Percentiles rank a stretch among this genome's conserved stretches.
Evolutionary conservation across 352 stramenopile species (phyloP).

Genomic region (Blastocystis sp.): DNA sequence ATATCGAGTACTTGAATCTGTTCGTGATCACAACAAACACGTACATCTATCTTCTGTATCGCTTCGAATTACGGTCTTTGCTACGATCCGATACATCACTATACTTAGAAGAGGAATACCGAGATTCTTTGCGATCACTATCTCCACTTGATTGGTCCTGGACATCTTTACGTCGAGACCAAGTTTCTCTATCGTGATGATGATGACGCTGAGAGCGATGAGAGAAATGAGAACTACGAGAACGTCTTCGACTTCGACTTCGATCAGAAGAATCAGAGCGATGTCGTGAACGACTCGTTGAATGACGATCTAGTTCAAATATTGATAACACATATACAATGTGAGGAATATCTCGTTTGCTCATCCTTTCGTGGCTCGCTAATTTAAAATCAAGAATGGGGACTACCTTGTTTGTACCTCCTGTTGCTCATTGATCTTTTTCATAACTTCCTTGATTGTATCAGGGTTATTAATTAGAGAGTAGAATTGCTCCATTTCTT

Average conservation of each 20-base stretch:
- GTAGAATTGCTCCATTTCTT: neutral
- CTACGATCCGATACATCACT: neutral
- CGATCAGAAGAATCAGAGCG: neutral
- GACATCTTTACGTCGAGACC: neutral
- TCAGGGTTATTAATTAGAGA: constrained; percentile 16
- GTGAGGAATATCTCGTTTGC: neutral
- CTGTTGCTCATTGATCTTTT: neutral
- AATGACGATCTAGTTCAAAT: neutral
- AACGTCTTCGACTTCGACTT: neutral
- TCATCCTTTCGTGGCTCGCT: neutral
- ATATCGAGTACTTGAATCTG: too few species aligned
- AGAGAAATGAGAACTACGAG: neutral
- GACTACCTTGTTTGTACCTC: neutral
- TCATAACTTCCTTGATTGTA: neutral
- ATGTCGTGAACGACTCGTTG: neutral
- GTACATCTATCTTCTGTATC: neutral
- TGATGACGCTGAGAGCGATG: neutral
- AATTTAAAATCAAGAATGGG: neutral
- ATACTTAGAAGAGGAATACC: neutral
- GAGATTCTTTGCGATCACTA: neutral
- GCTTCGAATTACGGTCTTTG: neutral
- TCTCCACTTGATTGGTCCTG: neutral
- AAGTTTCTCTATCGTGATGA: neutral
- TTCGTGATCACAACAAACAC: neutral
- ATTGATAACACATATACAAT: neutral